A percentile compares a stretch with the other conserved stretches of the same genome.
These are phyloP conservation scores for Beta vulgaris DNA, from an alignment of 148 eudicot genomes.

Conservation along the genomic window DNA sequence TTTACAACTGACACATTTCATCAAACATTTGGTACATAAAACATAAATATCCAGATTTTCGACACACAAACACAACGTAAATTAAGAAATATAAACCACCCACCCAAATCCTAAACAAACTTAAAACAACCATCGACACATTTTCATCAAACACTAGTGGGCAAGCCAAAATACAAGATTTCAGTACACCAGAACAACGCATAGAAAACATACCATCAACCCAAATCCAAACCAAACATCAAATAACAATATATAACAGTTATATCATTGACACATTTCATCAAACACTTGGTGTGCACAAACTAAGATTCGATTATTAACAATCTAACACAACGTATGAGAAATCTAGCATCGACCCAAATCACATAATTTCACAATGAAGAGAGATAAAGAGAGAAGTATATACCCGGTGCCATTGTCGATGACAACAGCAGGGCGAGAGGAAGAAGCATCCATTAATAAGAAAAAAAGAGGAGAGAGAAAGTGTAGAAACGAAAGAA, in stretches of 20 bases:
- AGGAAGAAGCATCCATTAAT: conserved; percentile 63
- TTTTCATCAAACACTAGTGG: conserved; percentile 19
- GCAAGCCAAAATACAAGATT: not conserved
- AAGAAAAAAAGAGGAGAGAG: conserved; percentile 14
- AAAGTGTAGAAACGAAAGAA: conserved; percentile 4
- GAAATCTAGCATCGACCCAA: conserved; percentile 18
- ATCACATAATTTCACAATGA: too few species aligned
- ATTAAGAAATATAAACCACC: not conserved
- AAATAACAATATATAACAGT: not conserved
- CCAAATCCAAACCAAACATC: not conserved
- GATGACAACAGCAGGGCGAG: conserved; percentile 88
- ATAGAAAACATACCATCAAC: not conserved
- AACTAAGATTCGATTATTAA: conserved; percentile 6
- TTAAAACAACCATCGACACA: conserved; percentile 3
- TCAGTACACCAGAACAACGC: too few species aligned
- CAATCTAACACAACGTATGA: not conserved
- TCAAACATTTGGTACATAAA: not conserved
- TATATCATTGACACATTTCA: not conserved
- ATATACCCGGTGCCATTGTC: conserved; percentile 94
- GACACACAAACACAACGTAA: not conserved
- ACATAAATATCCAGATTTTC: not conserved
- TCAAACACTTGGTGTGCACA: conserved; percentile 23
- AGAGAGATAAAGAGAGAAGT: not conserved
- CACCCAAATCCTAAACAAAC: not conserved
- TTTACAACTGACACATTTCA: conserved; percentile 20